phyloP scores from a whole-genome alignment of 768 basidiomycete species.

The Sarcodon aspratus region DNA sequence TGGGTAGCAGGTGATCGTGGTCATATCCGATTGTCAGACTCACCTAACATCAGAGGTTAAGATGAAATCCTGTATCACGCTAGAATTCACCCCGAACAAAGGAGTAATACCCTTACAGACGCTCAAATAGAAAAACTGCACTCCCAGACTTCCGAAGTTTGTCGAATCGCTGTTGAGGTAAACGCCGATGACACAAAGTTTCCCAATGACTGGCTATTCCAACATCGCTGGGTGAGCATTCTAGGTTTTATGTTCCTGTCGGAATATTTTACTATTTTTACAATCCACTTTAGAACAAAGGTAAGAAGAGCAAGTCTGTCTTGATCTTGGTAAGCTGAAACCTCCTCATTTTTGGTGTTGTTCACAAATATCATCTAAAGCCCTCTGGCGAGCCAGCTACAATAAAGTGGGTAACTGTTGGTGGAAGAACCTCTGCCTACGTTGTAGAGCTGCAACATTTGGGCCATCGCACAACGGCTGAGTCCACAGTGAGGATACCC shows the following conservation, averaged over 20 bases:
- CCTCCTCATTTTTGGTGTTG: background rate
- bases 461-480: slow-evolving; percentile 5
- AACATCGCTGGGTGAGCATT: slow-evolving; percentile 51
- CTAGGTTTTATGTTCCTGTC: background rate
- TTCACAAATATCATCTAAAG: slow-evolving; percentile 21
- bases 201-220: slow-evolving; percentile 58
- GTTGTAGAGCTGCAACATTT: slow-evolving; percentile 47
- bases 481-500: background rate
- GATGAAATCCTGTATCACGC: slow-evolving; percentile 72
- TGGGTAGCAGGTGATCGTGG: slow-evolving; percentile 56
- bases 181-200: slow-evolving; percentile 63
- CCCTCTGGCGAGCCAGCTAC: slow-evolving; percentile 61
- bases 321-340: slow-evolving; percentile 33
- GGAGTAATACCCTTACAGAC: slow-evolving; percentile 41
- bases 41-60: slow-evolving; percentile 8
- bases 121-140: slow-evolving; percentile 41
- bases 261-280: slow-evolving; percentile 9
- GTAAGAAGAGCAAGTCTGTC: slow-evolving; percentile 35
- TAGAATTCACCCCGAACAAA: slow-evolving; percentile 59
- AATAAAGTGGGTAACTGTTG: slow-evolving; percentile 64
- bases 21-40: background rate
- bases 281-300: slow-evolving; percentile 35
- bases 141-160: slow-evolving; percentile 41
- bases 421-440: slow-evolving; percentile 68
- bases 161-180: slow-evolving; percentile 47